Evolutionary conservation across 305 asterid species (phyloP).

Genomic region (Lippia alba): DNA sequence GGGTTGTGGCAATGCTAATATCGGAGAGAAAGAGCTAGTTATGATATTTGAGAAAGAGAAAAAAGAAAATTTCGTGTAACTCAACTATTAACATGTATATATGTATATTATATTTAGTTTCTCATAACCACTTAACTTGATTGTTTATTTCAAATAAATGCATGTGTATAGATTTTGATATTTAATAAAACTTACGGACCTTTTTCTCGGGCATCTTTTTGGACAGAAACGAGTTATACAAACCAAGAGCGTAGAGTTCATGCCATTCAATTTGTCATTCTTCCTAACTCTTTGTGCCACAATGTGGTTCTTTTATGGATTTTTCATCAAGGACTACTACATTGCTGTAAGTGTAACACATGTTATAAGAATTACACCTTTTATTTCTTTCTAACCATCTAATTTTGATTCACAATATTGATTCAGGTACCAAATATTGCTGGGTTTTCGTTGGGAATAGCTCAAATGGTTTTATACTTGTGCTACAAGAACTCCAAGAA

Average conservation of each 20-base stretch:
- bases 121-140: too few relatives aligned
- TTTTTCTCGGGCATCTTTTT: neutral
- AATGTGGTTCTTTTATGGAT: slow-evolving; percentile 75
- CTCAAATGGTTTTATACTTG: slow-evolving; percentile 64
- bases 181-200: neutral
- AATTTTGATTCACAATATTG: neutral
- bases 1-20: too few relatives aligned
- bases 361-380: too few relatives aligned
- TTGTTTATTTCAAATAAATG: too few relatives aligned
- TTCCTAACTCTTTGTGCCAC: slow-evolving; percentile 69
- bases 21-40: too few relatives aligned
- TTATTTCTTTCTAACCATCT: neutral
- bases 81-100: too few relatives aligned
- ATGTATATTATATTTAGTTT: too few relatives aligned
- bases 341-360: slow-evolving; percentile 61
- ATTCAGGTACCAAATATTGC: slow-evolving; percentile 62
- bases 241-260: slow-evolving; percentile 56
- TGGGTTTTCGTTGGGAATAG: slow-evolving; percentile 65
- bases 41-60: too few relatives aligned
- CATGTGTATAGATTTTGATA: neutral
- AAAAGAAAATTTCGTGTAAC: too few relatives aligned
- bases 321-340: slow-evolving; percentile 58
- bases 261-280: slow-evolving; percentile 70
- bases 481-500: slow-evolving; percentile 41
- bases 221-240: neutral